A percentile compares a stretch with the other conserved stretches of the same genome.
These are phyloP conservation scores for Cardiospermum halicacabum DNA, from an alignment of 345 rosid species.

Conservation along the genomic window DNA sequence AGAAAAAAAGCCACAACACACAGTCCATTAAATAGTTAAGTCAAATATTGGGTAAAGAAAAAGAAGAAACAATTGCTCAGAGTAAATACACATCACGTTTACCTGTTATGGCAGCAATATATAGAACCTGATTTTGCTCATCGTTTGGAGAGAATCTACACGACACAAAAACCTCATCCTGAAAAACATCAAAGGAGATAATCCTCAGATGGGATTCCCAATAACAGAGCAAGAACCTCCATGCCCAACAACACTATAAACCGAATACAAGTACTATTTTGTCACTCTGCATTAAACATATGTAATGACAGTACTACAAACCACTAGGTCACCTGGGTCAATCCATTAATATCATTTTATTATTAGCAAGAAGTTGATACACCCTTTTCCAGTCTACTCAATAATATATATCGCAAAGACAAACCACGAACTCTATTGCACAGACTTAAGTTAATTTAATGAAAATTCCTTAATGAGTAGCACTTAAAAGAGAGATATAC, in stretches of 20 bases:
- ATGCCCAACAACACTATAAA: constrained; percentile 6
- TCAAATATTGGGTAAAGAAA: neutral
- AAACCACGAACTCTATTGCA: neutral
- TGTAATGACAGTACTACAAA: neutral
- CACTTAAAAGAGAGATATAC: no score
- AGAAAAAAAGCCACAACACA: neutral
- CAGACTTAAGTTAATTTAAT: neutral
- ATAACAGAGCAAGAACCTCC: constrained; percentile 3
- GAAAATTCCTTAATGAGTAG: neutral
- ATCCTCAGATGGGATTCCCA: constrained; percentile 16
- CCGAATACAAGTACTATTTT: neutral
- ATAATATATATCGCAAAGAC: neutral
- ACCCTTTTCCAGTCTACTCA: neutral
- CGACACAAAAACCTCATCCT: constrained; percentile 79
- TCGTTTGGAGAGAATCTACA: constrained; percentile 65
- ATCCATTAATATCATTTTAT: neutral
- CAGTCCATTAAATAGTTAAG: neutral
- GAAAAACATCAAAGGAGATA: constrained; percentile 15
- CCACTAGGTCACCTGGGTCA: neutral
- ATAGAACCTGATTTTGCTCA: constrained; percentile 49
- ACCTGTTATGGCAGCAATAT: constrained; percentile 79
- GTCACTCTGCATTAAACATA: neutral
- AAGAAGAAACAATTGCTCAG: neutral
- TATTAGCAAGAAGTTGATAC: neutral
- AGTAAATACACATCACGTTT: constrained; percentile 6